phyloP scores from a whole-genome alignment of 2,329 filamentous ascomycete species.

The Fusarium buharicum region DNA sequence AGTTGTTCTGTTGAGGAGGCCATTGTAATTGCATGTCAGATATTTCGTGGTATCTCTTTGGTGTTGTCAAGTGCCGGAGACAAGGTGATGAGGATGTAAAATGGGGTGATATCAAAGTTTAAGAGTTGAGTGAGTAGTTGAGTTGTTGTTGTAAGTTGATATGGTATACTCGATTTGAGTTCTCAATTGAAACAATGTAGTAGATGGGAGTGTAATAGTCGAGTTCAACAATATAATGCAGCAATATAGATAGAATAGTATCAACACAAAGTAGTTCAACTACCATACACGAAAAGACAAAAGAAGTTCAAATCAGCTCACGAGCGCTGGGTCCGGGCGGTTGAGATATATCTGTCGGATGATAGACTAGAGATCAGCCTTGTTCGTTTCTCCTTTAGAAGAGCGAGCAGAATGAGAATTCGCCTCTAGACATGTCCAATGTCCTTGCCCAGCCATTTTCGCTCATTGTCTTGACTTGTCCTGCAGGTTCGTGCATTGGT shows the following conservation, averaged over 20 bases:
- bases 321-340: conserved; percentile 33
- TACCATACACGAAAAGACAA: conserved; percentile 24
- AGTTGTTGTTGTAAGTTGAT: conserved; percentile 13
- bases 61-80: conserved; percentile 9
- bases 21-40: conserved; percentile 64
- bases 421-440: not conserved
- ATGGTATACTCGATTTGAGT: conserved; percentile 9
- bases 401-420: conserved; percentile 15
- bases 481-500: conserved; percentile 37
- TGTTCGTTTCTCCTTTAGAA: conserved; percentile 19
- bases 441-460: conserved; percentile 1
- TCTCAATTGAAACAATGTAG: conserved; percentile 24
- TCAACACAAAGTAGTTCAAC: conserved; percentile 7
- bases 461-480: conserved; percentile 5
- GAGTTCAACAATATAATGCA: conserved; percentile 3
- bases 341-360: conserved; percentile 45
- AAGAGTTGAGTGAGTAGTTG: conserved; percentile 7
- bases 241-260: conserved; percentile 12
- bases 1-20: conserved; percentile 57
- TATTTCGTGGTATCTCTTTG: conserved; percentile 6
- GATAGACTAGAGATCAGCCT: conserved; percentile 29
- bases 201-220: not conserved
- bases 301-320: conserved; percentile 14
- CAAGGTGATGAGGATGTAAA: conserved; percentile 27
- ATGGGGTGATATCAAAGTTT: conserved; percentile 26